These are phyloP conservation scores for Apium graveolens DNA, from an alignment of 129 eudicot species.

Conservation along the genomic window DNA sequence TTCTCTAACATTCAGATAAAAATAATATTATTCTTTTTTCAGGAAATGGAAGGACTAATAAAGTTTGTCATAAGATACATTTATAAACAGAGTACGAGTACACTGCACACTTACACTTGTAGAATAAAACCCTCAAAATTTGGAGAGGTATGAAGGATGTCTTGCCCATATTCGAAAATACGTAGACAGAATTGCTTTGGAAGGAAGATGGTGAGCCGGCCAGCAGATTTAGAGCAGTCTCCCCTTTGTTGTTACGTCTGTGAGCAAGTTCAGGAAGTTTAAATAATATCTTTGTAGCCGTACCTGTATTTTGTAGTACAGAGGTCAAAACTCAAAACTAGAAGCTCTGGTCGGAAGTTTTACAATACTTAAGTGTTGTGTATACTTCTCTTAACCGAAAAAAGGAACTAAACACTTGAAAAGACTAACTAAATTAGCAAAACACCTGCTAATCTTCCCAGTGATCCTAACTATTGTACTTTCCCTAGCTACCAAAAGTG, in stretches of 20 bases:
- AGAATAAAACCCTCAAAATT: background rate
- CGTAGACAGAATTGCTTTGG: background rate
- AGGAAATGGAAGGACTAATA: background rate
- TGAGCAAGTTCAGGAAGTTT: background rate
- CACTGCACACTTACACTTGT: background rate
- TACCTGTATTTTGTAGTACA: background rate
- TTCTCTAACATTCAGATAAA: background rate
- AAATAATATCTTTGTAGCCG: background rate
- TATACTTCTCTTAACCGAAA: background rate
- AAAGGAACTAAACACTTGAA: too few relatives aligned
- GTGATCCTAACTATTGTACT: too few relatives aligned
- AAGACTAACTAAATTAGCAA: too few relatives aligned
- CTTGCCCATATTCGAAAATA: constrained; percentile 3
- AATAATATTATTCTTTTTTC: background rate
- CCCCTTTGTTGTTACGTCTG: background rate
- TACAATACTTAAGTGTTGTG: background rate
- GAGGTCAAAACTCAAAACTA: background rate
- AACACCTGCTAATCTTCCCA: too few relatives aligned
- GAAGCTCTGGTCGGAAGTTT: background rate
- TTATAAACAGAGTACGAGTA: background rate
- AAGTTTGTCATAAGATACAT: background rate
- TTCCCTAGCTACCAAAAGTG: too few relatives aligned
- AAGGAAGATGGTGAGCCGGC: background rate
- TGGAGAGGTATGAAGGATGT: constrained; percentile 3
- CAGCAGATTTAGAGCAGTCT: background rate